Base-by-base conservation (phyloP, 345 rosid species). In the Nephelium lappaceum region DNA sequence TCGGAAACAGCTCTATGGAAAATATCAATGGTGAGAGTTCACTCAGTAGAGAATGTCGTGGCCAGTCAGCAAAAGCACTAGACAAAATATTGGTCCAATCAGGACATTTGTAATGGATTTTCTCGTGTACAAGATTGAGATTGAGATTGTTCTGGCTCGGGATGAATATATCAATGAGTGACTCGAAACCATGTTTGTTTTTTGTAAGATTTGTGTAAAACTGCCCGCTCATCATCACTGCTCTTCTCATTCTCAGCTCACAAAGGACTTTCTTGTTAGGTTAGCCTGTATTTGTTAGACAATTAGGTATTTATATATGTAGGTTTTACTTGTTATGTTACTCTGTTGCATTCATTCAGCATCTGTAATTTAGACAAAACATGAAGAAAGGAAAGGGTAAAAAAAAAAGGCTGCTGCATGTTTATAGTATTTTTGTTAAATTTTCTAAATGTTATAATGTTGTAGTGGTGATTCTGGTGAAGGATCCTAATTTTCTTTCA, bases 361-460 rank as follows among this genome's bases (percentile, higher is more conserved):
- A 74, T 80, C 75, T 86, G 91, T 88, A 84, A 85, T 84, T 76
- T 79, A 71, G 76, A 74, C 49, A n/a, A 68, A 14, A 51, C 57
- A 51, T 51, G 57, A 51, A 60, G 25, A 21, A 60, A n/a, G 16
- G 1, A 3, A 64, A 67, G 74, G 51, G 24, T 47, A 76, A 72
- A 7, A 36, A 47, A 66, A 66, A 41, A 36, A 47, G 78, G 65
- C 27, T 60, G 64, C 27, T 66, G 86, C 84, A 79, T 81, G 85
- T 87, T 81, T 79, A 84, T 83, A 79, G 73, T 70, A 74, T 49
- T 71, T 55, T 21, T 61, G 18, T 42, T 65, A 42, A 72, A 18
- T 19, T 38, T 57, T 25, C 14, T 3, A 55, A 18, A 72, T 7
- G 24, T n/a, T 55, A 31, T 53, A 55, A 6, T 55, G 25, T 53